phyloP scores from a whole-genome alignment of 2,329 filamentous ascomycete species.

The Colletotrichum cuscutae region DNA sequence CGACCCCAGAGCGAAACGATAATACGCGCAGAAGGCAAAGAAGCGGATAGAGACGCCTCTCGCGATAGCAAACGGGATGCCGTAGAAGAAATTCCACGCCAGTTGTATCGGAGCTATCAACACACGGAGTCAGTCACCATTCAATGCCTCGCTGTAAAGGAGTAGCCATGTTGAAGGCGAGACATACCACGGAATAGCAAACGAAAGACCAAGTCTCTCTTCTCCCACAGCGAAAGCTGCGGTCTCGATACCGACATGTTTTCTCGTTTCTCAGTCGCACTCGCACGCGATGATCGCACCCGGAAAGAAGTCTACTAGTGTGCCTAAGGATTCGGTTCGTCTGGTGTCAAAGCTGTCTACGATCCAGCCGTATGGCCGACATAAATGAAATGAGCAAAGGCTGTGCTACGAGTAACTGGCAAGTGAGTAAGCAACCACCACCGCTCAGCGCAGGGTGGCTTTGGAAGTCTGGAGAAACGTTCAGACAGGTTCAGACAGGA shows the following conservation, averaged over 20 bases:
- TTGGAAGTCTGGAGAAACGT: background rate
- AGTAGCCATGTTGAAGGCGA: background rate
- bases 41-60: constrained; percentile 33
- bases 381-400: constrained; percentile 7
- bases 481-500: background rate
- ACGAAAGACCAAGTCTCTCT: constrained; percentile 27
- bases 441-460: background rate
- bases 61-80: constrained; percentile 32
- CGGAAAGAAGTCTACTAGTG: too few relatives aligned
- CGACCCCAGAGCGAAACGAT: constrained; percentile 25
- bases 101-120: constrained; percentile 32
- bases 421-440: background rate
- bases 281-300: background rate
- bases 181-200: constrained; percentile 34
- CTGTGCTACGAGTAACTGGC: too few relatives aligned
- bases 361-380: background rate
- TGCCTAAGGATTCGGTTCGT: constrained; percentile 3
- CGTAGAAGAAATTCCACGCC: constrained; percentile 21
- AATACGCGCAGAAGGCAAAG: constrained; percentile 37
- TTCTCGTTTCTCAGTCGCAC: background rate
- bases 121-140: background rate
- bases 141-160: background rate
- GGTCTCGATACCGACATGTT: constrained; percentile 33
- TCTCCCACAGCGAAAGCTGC: constrained; percentile 37
- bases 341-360: constrained; percentile 10